These are phyloP conservation scores for Aspergillus pseudotamarii DNA, from an alignment of 2,329 filamentous ascomycete genomes.

Conservation along the genomic window DNA sequence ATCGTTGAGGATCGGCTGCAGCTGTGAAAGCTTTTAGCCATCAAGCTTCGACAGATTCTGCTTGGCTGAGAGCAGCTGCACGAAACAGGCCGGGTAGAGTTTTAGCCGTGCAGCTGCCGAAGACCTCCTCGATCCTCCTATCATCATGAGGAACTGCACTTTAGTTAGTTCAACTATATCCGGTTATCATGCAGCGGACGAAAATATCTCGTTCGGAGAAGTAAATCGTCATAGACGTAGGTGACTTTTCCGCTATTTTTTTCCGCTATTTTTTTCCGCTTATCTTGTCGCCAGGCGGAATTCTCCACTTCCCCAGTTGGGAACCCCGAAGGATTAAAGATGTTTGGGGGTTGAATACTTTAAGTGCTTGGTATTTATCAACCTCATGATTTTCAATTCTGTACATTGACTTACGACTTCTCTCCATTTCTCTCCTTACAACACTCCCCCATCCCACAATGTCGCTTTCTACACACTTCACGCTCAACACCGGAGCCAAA, in stretches of 20 bases:
- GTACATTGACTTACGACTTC: too few species aligned
- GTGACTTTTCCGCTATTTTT: background rate
- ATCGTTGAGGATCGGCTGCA: background rate
- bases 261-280: constrained; percentile 17
- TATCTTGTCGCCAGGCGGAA: background rate
- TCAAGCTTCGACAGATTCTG: constrained; percentile 1
- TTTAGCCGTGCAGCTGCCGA: background rate
- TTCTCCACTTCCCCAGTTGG: background rate
- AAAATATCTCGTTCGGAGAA: background rate
- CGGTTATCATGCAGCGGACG: background rate
- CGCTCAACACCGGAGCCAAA: constrained; percentile 25
- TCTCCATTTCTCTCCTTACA: background rate
- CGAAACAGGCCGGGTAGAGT: background rate
- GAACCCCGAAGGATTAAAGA: background rate
- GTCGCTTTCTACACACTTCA: constrained; percentile 27
- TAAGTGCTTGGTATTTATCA: too few species aligned
- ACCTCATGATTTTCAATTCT: too few species aligned
- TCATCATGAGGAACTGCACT: background rate
- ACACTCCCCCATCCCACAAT: background rate
- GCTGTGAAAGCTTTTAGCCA: background rate
- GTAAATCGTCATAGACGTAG: background rate
- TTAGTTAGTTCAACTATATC: background rate
- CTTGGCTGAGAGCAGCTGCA: background rate
- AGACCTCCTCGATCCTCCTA: background rate
- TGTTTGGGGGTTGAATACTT: too few species aligned